These are phyloP conservation scores for Nakazawaea wickerhamii DNA, from an alignment of 805 yeast genomes.

Conservation along the genomic window DNA sequence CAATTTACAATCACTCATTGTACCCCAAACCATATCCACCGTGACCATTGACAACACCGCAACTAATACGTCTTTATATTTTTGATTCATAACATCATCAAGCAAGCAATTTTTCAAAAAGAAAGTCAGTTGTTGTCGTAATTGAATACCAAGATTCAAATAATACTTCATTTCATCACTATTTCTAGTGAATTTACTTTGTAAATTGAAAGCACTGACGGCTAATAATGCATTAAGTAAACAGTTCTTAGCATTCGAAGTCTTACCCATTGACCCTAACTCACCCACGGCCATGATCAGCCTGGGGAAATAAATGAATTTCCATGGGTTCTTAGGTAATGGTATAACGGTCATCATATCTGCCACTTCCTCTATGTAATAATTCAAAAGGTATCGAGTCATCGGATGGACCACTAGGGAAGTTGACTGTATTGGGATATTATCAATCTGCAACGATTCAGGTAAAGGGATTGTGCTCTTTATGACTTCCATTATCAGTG, in stretches of 20 bases:
- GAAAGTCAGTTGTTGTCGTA: constrained; percentile 68
- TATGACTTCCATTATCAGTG: constrained; percentile 46
- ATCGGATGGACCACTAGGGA: constrained; percentile 64
- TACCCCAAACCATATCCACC: constrained; percentile 86
- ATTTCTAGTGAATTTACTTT: constrained; percentile 62
- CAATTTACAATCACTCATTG: constrained; percentile 77
- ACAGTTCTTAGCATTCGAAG: constrained; percentile 74
- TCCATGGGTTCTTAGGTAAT: constrained; percentile 79
- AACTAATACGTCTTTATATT: constrained; percentile 78
- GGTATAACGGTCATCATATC: constrained; percentile 66
- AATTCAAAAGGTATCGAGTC: constrained; percentile 64
- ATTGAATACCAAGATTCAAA: constrained; percentile 64
- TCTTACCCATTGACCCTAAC: constrained; percentile 62
- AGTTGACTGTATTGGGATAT: constrained; percentile 47
- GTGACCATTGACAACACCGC: constrained; percentile 84
- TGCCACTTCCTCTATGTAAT: constrained; percentile 72
- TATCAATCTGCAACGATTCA: constrained; percentile 35
- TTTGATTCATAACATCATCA: constrained; percentile 48
- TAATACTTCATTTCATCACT: constrained; percentile 66
- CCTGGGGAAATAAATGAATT: constrained; percentile 76
- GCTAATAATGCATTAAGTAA: constrained; percentile 74
- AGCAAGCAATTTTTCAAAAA: constrained; percentile 57
- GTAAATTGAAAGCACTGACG: constrained; percentile 75
- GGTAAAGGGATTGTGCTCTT: constrained; percentile 35
- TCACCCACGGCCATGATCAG: constrained; percentile 83